Conservation (phyloP, 2,329 filamentous ascomycete genomes). For the Alternaria panax region DNA sequence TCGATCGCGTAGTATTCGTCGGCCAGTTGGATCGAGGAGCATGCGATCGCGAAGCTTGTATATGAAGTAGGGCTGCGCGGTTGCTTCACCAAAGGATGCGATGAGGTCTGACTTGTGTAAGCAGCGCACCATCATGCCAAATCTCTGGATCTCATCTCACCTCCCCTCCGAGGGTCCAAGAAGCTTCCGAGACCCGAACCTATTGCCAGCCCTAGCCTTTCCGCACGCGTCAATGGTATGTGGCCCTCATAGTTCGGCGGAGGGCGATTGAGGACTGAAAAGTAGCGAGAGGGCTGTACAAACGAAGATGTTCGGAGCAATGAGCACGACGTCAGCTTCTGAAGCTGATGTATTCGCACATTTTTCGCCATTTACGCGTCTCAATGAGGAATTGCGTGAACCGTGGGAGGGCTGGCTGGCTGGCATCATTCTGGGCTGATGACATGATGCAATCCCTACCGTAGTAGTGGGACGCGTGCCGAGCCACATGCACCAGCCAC, state of each 20-base stretch:
- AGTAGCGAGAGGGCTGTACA: slow-evolving; percentile 54
- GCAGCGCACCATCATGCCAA: neutral
- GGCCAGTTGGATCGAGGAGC: slow-evolving; percentile 82
- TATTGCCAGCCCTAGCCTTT: slow-evolving; percentile 74
- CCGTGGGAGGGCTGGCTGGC: neutral
- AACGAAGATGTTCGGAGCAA: neutral
- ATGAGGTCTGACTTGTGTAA: slow-evolving; percentile 74
- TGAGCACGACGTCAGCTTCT: slow-evolving; percentile 6
- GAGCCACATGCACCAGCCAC: slow-evolving; percentile 30
- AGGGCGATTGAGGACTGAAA: slow-evolving; percentile 86
- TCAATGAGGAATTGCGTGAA: neutral
- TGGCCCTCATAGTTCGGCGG: slow-evolving; percentile 89
- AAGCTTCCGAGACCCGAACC: slow-evolving; percentile 68
- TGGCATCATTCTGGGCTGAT: slow-evolving; percentile 3
- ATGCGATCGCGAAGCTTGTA: slow-evolving; percentile 89
- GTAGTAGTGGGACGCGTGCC: no score
- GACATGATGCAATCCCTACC: slow-evolving; percentile 19
- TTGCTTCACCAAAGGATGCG: slow-evolving; percentile 91
- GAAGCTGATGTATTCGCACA: slow-evolving; percentile 17
- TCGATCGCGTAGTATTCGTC: slow-evolving; percentile 87
- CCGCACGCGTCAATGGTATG: slow-evolving; percentile 81
- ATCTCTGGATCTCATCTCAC: slow-evolving; percentile 52
- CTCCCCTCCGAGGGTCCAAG: slow-evolving; percentile 79
- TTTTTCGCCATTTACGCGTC: slow-evolving; percentile 27
- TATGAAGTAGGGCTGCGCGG: slow-evolving; percentile 94